Percentiles rank a stretch among this genome's conserved stretches.
phyloP scores from a whole-genome alignment of 768 basidiomycete species.

The Amanita inopinata region DNA sequence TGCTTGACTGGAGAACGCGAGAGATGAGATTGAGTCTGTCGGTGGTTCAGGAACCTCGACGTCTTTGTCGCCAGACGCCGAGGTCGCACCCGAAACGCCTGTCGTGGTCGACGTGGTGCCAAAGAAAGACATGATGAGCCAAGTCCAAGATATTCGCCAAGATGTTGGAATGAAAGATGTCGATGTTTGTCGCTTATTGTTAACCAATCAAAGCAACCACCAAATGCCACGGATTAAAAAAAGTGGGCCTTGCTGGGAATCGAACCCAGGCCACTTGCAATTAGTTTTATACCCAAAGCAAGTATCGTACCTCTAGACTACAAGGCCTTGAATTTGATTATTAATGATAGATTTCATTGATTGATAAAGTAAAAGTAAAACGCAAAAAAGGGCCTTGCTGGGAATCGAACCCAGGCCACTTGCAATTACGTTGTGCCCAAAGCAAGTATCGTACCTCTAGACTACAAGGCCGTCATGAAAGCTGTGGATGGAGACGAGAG shows the following conservation, averaged over 20 bases:
- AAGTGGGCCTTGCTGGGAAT: slow-evolving; percentile 22
- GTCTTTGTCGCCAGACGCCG: slow-evolving; percentile 55
- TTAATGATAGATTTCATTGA: background rate
- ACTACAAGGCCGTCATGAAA: slow-evolving; percentile 23
- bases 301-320: slow-evolving; percentile 38
- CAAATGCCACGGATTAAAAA: background rate
- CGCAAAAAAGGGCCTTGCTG: slow-evolving; percentile 26
- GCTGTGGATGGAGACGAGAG: too few species aligned
- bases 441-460: slow-evolving; percentile 43
- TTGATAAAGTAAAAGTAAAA: too few species aligned
- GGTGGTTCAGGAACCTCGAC: slow-evolving; percentile 77
- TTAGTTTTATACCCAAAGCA: slow-evolving; percentile 31
- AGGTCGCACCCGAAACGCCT: slow-evolving; percentile 21
- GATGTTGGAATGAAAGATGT: too few species aligned
- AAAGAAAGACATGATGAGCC: slow-evolving; percentile 33
- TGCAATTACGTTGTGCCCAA: slow-evolving; percentile 29
- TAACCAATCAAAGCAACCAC: background rate
- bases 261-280: slow-evolving; percentile 44
- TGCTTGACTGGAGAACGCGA: slow-evolving; percentile 77
- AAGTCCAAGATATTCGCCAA: background rate
- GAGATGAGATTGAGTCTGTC: slow-evolving; percentile 75
- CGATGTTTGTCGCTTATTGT: too few species aligned
- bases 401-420: slow-evolving; percentile 44
- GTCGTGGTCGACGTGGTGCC: slow-evolving; percentile 20
- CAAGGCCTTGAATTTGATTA: slow-evolving; percentile 31